Evolutionary conservation across 768 basidiomycete species (phyloP).

Genomic region (Rhizopogon salebrosus): DNA sequence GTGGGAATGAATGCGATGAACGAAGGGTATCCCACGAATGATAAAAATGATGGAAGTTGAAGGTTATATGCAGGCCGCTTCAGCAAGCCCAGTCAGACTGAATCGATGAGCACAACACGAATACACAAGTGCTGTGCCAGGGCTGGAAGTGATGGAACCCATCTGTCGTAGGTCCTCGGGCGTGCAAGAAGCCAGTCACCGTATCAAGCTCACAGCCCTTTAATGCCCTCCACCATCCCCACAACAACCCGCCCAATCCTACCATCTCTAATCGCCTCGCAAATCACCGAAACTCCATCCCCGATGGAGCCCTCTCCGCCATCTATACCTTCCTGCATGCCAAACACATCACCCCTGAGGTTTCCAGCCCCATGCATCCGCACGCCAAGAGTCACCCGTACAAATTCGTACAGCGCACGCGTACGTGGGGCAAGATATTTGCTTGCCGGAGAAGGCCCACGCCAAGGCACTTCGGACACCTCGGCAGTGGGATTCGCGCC

Average conservation of each 20-base stretch:
- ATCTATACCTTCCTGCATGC: constrained; percentile 50
- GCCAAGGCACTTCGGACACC: constrained; percentile 29
- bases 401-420: constrained; percentile 69
- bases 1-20: no score
- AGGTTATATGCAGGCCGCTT: no score
- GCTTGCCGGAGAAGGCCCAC: constrained; percentile 64
- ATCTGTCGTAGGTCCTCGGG: no score
- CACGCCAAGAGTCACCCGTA: constrained; percentile 67
- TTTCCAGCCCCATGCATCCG: constrained; percentile 80
- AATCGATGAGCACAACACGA: no score
- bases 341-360: constrained; percentile 50
- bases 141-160: not conserved
- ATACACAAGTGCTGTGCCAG: no score
- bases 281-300: constrained; percentile 66
- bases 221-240: constrained; percentile 37
- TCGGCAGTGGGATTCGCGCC: not conserved
- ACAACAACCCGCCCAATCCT: constrained; percentile 56
- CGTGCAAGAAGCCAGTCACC: not conserved
- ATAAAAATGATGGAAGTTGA: no score
- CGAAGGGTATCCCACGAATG: no score
- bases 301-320: constrained; percentile 49
- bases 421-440: constrained; percentile 48
- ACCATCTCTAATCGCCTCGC: constrained; percentile 76
- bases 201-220: not conserved
- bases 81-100: no score